These are phyloP conservation scores for Boletus semigastroideus DNA, from an alignment of 1,284 basidiomycete genomes.

Conservation along the genomic window DNA sequence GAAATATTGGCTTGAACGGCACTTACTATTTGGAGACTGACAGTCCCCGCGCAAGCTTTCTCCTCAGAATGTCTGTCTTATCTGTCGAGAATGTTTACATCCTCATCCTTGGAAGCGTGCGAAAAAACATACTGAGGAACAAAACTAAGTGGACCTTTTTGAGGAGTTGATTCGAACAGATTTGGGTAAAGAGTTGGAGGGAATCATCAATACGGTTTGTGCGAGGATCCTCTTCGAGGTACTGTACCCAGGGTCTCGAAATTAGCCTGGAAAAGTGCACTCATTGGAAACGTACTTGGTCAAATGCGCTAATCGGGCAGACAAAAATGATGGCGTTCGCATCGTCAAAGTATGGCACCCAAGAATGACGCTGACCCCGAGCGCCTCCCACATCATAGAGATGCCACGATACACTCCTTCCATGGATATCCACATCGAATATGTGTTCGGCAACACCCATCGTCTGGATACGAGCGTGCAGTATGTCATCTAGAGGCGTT, in stretches of 20 bases:
- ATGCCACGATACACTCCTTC: slow-evolving; percentile 75
- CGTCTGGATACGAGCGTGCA: slow-evolving; percentile 80
- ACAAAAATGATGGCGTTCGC: slow-evolving; percentile 85
- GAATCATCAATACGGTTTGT: slow-evolving; percentile 84
- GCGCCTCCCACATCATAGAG: slow-evolving; percentile 82
- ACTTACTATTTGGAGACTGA: slow-evolving; percentile 76
- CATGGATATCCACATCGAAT: slow-evolving; percentile 71
- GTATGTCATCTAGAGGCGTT: slow-evolving; percentile 64
- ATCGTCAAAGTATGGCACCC: slow-evolving; percentile 82
- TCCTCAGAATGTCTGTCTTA: slow-evolving; percentile 72
- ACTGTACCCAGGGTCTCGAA: slow-evolving; percentile 42
- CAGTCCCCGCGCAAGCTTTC: slow-evolving; percentile 65
- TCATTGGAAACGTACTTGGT: slow-evolving; percentile 53
- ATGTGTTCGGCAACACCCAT: slow-evolving; percentile 81
- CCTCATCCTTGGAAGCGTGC: not conserved
- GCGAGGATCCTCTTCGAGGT: slow-evolving; percentile 78
- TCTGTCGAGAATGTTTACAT: slow-evolving; percentile 40
- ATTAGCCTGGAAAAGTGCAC: not conserved
- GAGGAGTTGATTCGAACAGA: slow-evolving; percentile 76
- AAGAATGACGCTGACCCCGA: slow-evolving; percentile 78
- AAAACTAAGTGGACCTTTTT: slow-evolving; percentile 77
- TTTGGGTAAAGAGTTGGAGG: slow-evolving; percentile 77
- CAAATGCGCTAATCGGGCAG: slow-evolving; percentile 83
- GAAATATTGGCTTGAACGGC: not conserved
- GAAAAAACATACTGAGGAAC: slow-evolving; percentile 61